Evolutionary conservation across 371 early-diverging fungal species (phyloP).

Genomic region (Mortierella sp.): DNA sequence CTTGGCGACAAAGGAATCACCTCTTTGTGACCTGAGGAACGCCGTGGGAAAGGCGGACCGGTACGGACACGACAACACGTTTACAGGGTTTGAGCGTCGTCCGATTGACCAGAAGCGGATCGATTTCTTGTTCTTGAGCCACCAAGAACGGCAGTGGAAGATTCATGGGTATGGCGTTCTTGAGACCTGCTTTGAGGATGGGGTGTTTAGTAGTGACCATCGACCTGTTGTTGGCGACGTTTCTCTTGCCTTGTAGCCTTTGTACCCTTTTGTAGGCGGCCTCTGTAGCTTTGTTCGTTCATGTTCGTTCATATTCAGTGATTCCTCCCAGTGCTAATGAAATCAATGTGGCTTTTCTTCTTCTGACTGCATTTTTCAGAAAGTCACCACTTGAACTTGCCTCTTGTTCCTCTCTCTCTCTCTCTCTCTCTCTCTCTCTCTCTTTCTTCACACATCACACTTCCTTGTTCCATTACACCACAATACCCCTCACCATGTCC

Average conservation of each 20-base stretch:
- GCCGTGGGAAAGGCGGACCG: slow-evolving; percentile 45
- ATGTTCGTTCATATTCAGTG: not conserved
- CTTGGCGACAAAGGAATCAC: not conserved
- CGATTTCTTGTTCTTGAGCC: slow-evolving; percentile 59
- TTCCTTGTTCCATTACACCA: not conserved
- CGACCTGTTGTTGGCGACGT: slow-evolving; percentile 63
- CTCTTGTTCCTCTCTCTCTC: not conserved
- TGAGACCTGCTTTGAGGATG: slow-evolving; percentile 62
- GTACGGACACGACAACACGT: slow-evolving; percentile 61
- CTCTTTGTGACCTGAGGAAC: slow-evolving; percentile 8
- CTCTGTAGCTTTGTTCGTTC: not conserved
- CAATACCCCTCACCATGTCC: slow-evolving; percentile 13
- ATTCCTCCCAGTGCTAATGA: not conserved
- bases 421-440: not conserved
- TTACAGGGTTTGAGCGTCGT: slow-evolving; percentile 64
- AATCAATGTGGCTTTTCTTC: not conserved
- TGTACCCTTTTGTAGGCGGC: not conserved
- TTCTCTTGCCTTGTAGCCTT: slow-evolving; percentile 3
- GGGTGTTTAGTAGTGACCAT: slow-evolving; percentile 64
- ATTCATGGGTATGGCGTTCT: slow-evolving; percentile 59
- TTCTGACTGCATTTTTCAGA: not conserved
- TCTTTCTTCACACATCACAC: not conserved
- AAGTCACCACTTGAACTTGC: not conserved
- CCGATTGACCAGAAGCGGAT: slow-evolving; percentile 39
- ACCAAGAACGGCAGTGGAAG: slow-evolving; percentile 11